Conservation (phyloP, 139 green algal species). For the Diplosphaera chodatii region DNA sequence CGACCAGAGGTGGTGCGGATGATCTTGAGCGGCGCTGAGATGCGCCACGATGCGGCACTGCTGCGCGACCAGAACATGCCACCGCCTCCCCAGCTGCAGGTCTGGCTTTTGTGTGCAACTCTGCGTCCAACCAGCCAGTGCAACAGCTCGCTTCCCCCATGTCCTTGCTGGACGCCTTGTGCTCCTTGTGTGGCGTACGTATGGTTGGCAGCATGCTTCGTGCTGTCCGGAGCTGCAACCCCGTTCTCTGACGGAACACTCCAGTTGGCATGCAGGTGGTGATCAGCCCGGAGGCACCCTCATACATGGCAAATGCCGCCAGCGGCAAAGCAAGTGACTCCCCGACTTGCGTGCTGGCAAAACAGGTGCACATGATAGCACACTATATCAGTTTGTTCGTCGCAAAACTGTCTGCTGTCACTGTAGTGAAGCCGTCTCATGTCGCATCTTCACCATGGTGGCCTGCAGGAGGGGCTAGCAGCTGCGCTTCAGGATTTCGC, state of each 20-base stretch:
- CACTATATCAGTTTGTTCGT: too few relatives aligned
- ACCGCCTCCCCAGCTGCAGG: conserved; percentile 4
- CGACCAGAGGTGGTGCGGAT: conserved; percentile 14
- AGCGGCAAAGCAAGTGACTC: conserved; percentile 1
- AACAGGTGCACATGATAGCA: too few relatives aligned
- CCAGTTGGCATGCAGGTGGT: conserved; percentile 17
- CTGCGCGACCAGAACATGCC: conserved; percentile 6
- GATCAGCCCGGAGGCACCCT: conserved; percentile 16
- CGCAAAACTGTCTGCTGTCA: too few relatives aligned
- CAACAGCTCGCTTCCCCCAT: too few relatives aligned
- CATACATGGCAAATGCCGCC: conserved; percentile 19
- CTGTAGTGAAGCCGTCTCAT: too few relatives aligned
- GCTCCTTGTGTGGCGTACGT: neutral
- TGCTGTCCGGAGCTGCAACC: too few relatives aligned
- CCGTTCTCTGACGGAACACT: too few relatives aligned
- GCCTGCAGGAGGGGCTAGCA: conserved; percentile 36
- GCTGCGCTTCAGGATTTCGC: conserved; percentile 47
- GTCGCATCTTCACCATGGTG: too few relatives aligned
- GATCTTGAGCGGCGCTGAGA: conserved; percentile 36
- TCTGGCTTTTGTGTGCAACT: too few relatives aligned
- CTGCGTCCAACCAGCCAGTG: too few relatives aligned
- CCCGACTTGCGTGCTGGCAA: conserved; percentile 5
- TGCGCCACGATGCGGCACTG: conserved; percentile 17
- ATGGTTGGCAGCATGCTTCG: too few relatives aligned
- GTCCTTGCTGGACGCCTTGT: too few relatives aligned